These are phyloP conservation scores for Neopestalotiopsis rosae DNA, from an alignment of 2,329 filamentous ascomycete genomes.

Conservation along the genomic window DNA sequence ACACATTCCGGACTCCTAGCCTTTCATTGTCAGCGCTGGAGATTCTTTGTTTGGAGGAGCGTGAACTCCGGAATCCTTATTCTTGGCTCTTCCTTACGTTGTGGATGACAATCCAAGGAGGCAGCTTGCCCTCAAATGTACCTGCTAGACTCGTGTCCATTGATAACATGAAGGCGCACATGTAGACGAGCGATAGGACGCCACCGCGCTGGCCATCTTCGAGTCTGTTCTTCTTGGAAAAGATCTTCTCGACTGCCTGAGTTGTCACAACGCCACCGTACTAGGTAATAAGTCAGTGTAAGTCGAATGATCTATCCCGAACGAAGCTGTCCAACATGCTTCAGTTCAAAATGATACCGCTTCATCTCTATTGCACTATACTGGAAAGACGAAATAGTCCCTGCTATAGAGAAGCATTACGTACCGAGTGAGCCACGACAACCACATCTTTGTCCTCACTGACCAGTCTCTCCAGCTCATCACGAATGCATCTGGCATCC, in stretches of 20 bases:
- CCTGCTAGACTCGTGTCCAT: not conserved
- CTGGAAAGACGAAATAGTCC: too few species aligned
- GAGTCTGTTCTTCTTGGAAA: not conserved
- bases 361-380: too few species aligned
- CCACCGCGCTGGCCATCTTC: not conserved
- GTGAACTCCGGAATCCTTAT: not conserved
- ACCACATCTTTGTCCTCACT: not conserved
- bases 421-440: not conserved
- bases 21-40: not conserved
- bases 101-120: not conserved
- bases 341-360: too few species aligned
- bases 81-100: not conserved
- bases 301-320: not conserved
- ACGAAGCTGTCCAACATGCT: not conserved
- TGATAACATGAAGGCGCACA: slow-evolving; percentile 2
- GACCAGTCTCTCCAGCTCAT: not conserved
- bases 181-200: not conserved
- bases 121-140: not conserved
- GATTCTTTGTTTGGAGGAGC: too few species aligned
- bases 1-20: not conserved
- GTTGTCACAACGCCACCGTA: not conserved
- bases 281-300: not conserved
- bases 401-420: not conserved
- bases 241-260: not conserved
- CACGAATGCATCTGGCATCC: slow-evolving; percentile 1